phyloP scores from a whole-genome alignment of 768 basidiomycete species.

The Mycena leptocephala region DNA sequence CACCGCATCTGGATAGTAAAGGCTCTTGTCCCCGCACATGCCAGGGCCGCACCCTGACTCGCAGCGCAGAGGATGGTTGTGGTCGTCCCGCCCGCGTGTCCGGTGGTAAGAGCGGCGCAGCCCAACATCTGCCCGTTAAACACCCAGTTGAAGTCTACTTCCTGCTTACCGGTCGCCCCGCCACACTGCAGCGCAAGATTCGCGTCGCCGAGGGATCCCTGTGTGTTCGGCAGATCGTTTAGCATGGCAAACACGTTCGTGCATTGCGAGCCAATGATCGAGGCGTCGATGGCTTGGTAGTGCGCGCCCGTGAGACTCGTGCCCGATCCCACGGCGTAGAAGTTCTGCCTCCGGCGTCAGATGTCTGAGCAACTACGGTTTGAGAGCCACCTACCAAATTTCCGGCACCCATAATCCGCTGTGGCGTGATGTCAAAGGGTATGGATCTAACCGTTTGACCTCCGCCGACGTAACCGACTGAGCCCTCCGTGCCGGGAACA shows the following conservation, averaged over 20 bases:
- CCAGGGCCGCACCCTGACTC: conserved; percentile 1
- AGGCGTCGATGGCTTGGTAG: background rate
- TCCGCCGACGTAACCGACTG: conserved; percentile 4
- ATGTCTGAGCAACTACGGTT: background rate
- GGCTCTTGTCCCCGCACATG: background rate
- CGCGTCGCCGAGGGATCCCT: background rate
- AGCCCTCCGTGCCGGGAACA: conserved; percentile 11
- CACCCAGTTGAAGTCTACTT: conserved; percentile 21
- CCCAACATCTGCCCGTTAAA: conserved; percentile 20
- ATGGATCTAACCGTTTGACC: background rate
- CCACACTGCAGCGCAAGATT: conserved; percentile 16
- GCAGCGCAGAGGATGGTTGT: background rate
- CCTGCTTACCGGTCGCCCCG: conserved; percentile 2
- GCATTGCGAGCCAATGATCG: background rate
- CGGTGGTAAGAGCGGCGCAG: background rate
- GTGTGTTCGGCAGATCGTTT: background rate
- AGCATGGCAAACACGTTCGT: conserved; percentile 1
- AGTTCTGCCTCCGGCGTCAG: conserved; percentile 6
- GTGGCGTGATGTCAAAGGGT: background rate
- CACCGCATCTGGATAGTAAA: conserved; percentile 22
- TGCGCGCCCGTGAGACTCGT: conserved; percentile 1
- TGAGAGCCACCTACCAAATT: background rate
- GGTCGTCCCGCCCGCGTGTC: background rate
- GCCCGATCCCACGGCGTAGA: conserved; percentile 23
- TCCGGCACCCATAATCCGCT: conserved; percentile 14